Evolutionary conservation across 441 rosid genomes (phyloP).

Genomic region (Hura crepitans): DNA sequence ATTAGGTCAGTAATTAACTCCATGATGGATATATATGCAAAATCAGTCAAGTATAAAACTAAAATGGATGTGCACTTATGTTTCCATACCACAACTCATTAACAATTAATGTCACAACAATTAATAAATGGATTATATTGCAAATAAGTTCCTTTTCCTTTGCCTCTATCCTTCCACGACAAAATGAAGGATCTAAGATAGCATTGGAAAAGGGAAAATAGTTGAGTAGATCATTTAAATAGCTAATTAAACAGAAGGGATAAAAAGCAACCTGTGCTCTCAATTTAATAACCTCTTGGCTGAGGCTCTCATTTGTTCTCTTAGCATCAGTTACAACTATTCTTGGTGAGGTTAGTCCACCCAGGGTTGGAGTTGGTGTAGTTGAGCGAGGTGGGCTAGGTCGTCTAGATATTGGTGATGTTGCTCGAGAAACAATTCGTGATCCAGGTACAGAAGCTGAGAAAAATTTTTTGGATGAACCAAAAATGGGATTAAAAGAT

Average conservation of each 20-base stretch:
- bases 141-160: not conserved
- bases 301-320: constrained; percentile 61
- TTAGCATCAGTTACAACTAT: constrained; percentile 61
- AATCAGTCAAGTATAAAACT: not conserved
- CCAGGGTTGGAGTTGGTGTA: constrained; percentile 88
- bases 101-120: not conserved
- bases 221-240: not conserved
- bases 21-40: too few relatives aligned
- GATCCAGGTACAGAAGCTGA: constrained; percentile 99
- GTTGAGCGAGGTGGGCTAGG: constrained; percentile 95
- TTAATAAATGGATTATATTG: not conserved
- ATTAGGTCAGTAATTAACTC: too few relatives aligned
- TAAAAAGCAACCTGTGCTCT: constrained; percentile 62
- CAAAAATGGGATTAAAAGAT: constrained; percentile 79
- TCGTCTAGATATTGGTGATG: constrained; percentile 89
- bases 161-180: not conserved
- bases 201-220: not conserved
- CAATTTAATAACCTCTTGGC: constrained; percentile 77
- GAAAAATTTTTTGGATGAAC: constrained; percentile 86
- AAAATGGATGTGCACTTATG: not conserved
- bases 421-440: constrained; percentile 92
- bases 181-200: not conserved
- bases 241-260: constrained; percentile 10
- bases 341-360: constrained; percentile 76
- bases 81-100: not conserved